Base-by-base conservation (phyloP, 768 basidiomycete genomes). In the Tylopilus vinaceipallidus region DNA sequence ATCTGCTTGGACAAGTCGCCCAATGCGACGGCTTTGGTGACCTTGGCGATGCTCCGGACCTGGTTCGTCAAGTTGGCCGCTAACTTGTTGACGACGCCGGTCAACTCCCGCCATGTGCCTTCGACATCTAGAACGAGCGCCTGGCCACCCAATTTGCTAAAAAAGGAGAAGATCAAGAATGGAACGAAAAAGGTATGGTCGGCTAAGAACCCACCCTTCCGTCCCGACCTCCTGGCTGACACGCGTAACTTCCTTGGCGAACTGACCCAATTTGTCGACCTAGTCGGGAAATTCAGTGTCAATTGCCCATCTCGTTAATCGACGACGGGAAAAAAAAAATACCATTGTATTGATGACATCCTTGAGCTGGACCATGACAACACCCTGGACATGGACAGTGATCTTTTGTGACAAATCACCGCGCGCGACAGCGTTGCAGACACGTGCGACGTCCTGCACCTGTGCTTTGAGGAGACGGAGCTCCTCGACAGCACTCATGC, bases 1-100 rank as follows among this genome's bases (percentile, higher is more conserved):
- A 98, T 95, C 65, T 89, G 91, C 67, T 90, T 90, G 43, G 82
- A 85, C 58, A 93, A 71, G 69, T 98, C 93, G 20, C 94, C 94
- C 43, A 87, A 72, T 0, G 93, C 94, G 64, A 97, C 93, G 5
- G 82, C 82, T 52, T 81, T 83, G 14, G 82, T 84, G 61, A 84
- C 82, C 51, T 73, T 75, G 40, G 81, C 81, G 63, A 82, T 82
- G 35, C 74, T 75, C 53, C 77, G 75, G 19, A 80, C 79, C 54
- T 80, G 77, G 44, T 63, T 73, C 12, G 87, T 91, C 51, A 90
- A 70, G 70, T 91, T 91, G 5, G 83, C 83, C 7, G 86, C 86
- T 56, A 91, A 69, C 64, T 87, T 86, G 71, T 91, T 91, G 62
- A 91, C 88, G 40, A 88, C 86, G 52, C 83, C 85, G 0, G 89